Evolutionary conservation across 2,329 filamentous ascomycete genomes (phyloP).

Genomic region (Fusarium pseudograminearum): DNA sequence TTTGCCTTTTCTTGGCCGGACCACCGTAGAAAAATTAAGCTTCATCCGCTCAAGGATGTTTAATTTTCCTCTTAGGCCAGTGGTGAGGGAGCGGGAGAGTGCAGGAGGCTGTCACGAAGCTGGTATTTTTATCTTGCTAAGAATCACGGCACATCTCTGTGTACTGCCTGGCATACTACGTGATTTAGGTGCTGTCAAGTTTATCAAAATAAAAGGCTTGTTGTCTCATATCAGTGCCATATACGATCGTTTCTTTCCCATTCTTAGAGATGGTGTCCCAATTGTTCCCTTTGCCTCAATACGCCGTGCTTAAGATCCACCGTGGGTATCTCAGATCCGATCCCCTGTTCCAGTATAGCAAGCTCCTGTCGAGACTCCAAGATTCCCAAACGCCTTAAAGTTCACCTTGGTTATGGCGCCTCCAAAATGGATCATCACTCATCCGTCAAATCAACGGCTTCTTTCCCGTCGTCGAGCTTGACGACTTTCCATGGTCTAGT

Average conservation of each 20-base stretch:
- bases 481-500: constrained; percentile 22
- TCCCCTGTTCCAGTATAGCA: background rate
- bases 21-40: no score
- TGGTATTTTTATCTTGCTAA: background rate
- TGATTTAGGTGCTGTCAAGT: background rate
- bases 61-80: no score
- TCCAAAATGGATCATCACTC: background rate
- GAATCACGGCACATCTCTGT: background rate
- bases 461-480: constrained; percentile 26
- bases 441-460: constrained; percentile 37
- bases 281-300: background rate
- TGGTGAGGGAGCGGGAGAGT: no score
- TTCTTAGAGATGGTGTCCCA: background rate
- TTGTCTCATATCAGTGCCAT: background rate
- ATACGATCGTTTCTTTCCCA: background rate
- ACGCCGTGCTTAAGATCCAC: background rate
- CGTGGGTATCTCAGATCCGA: background rate
- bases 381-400: background rate
- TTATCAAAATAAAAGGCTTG: background rate
- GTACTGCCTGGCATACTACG: background rate
- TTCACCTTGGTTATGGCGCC: background rate
- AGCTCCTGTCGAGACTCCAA: background rate
- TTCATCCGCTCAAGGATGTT: no score
- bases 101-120: background rate
- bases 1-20: no score